Evolutionary conservation across 2,329 filamentous ascomycete species (phyloP), one percentile per base, ranked within the genome.

Genomic region (Bisporella sp.): DNA sequence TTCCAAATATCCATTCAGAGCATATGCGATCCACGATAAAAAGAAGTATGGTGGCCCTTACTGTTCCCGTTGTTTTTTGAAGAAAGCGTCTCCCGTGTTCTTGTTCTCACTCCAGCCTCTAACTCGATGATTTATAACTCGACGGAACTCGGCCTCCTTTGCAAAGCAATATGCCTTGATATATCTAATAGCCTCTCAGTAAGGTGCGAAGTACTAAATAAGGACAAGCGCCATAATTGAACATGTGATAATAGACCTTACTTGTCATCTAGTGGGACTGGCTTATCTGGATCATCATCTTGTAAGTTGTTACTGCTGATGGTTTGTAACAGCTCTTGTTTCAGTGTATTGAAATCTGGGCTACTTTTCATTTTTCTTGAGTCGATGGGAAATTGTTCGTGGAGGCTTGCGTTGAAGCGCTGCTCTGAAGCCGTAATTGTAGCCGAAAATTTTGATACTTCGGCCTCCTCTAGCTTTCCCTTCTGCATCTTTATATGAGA

Each of bases 41-140:
- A 21, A 21, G 21, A 37, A 37, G 2, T 37, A 37, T 9, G 35
- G 35, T 7, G 35, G 8, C n/a, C 8, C 35, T 4, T 37, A 37
- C 35, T 8, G n/a, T 4, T 37, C 8, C 41, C 69, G 66, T 55
- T 72, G 70, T 4, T 61, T 62, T 46, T 64, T 31, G 57, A 77
- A 78, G 54, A 65, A 67, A 0, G 33, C 42, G 33, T 78, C 72
- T 2, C 69, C 74, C 31, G 61, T 37, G 8, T 37, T n/a, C 35
- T 37, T 37, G 35, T 37, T 37, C 4, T 37, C 35, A 37, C n/a
- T 8, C 35, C 35, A 37, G 8, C 35, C 35, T 9, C 35, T 8
- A 37, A 37, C n/a, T 8, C 35, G 35, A 37, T 37, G n/a, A 8
- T 37, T n/a, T 9, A 37, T 8, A 8, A 37, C 8, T 8, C 35